Evolutionary conservation across 2,329 filamentous ascomycete species (phyloP), one percentile per base, ranked within the genome.

Genomic region (Huntiella decipiens): DNA sequence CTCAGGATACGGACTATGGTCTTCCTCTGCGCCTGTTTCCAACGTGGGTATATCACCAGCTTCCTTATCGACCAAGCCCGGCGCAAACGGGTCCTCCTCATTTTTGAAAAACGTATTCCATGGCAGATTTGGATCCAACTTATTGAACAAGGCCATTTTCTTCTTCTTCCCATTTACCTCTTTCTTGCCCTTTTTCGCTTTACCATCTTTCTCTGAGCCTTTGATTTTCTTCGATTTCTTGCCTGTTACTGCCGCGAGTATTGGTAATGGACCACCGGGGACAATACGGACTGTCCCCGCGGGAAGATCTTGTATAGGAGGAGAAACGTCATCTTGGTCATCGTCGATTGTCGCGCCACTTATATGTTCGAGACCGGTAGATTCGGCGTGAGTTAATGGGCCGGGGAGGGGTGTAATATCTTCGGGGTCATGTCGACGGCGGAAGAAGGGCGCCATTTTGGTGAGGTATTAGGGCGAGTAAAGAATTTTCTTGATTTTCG

Each of bases 1-100:
- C 61, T 79, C 75, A 34, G 74, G 73, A 54, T 79, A 80, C 2
- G 76, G 76, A 41, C 75, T 79, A 57, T 79, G 74, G 48, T 79
- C 74, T 55, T 77, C 67, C 54, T 77, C 64, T 48, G 71, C 60
- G 40, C 72, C 70, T 53, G 71, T 67, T 31, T 36, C 40, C n/a
- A 52, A 77, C 67, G 49, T 68, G 66, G 43, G 71, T 59, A 46
- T 13, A 28, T 41, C 38, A 10, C 70, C 71, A 4, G 37, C 36
- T 22, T 44, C 44, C 56, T 71, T 70, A 53, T 70, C 70, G 52
- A 66, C 63, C 57, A 75, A 70, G 49, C 67, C 64, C 2, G 66
- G 67, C 37, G 66, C 60, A 41, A 41, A 41, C 17, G 39, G 39
- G 15, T 41, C 39, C 8, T 41, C 19, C 39, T 31, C 32, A 13